phyloP scores from a whole-genome alignment of 2,329 filamentous ascomycete species.

The Fusarium duplospermum region DNA sequence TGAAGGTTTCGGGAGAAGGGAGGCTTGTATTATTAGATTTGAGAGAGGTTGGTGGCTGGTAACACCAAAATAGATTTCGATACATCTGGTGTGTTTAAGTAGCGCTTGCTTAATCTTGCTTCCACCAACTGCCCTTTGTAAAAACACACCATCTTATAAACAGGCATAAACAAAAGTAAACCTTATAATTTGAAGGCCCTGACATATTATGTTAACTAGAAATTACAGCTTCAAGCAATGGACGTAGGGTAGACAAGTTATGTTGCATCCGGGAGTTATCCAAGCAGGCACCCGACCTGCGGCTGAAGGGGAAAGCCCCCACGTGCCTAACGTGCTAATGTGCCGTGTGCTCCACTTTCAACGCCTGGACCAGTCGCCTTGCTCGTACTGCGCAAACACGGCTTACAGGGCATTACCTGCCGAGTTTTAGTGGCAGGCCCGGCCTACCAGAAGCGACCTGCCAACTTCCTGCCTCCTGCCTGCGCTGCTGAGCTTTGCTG shows the following conservation, averaged over 20 bases:
- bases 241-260: constrained; percentile 20
- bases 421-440: constrained; percentile 19
- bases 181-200: neutral
- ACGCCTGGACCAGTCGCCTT: constrained; percentile 20
- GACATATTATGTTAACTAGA: neutral
- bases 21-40: neutral
- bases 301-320: constrained; percentile 37
- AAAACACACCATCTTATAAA: neutral
- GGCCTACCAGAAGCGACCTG: constrained; percentile 16
- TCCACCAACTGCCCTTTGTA: neutral
- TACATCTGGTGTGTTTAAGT: neutral
- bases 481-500: neutral
- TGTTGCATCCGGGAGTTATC: neutral
- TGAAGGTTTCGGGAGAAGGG: neutral
- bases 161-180: neutral
- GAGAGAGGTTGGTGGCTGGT: neutral
- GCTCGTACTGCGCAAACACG: constrained; percentile 10
- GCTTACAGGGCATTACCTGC: constrained; percentile 17
- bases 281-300: constrained; percentile 16
- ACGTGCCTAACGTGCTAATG: constrained; percentile 35
- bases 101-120: neutral
- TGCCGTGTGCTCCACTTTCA: constrained; percentile 15
- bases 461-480: neutral
- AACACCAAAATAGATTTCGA: neutral
- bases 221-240: neutral